phyloP scores from a whole-genome alignment of 352 stramenopile species.

The Pythium aristosporum region DNA sequence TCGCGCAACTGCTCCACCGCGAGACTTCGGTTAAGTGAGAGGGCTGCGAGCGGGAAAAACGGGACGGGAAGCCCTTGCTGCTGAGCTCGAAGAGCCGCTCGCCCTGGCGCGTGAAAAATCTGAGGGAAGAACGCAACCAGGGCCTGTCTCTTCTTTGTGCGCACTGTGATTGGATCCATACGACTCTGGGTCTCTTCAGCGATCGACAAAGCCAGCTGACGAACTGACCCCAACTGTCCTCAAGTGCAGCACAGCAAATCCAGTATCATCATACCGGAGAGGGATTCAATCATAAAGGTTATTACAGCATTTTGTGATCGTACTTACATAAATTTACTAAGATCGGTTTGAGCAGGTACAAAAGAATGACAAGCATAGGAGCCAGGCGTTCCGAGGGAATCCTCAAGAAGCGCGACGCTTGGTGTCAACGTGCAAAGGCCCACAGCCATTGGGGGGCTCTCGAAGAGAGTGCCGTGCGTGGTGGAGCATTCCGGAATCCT shows the following conservation, averaged over 20 bases:
- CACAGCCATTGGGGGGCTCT: neutral
- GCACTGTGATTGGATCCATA: neutral
- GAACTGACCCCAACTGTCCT: constrained; percentile 10
- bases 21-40: no score
- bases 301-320: neutral
- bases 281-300: neutral
- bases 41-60: no score
- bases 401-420: neutral
- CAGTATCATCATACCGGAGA: neutral
- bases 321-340: neutral
- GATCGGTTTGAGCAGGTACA: neutral
- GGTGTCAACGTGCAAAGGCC: neutral
- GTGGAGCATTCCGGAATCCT: neutral
- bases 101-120: neutral
- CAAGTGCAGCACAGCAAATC: constrained; percentile 1
- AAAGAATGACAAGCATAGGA: neutral
- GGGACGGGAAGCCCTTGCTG: no score
- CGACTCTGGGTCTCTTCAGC: neutral
- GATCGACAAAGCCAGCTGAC: constrained; percentile 4
- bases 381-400: neutral
- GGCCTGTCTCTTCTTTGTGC: neutral
- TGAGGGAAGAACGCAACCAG: constrained; percentile 9
- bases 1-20: no score
- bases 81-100: neutral
- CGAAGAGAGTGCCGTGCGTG: neutral